A percentile compares a stretch with the other conserved stretches of the same genome.
These are phyloP conservation scores for Penicillium sumatraense DNA, from an alignment of 2,329 filamentous ascomycete genomes.

Conservation along the genomic window DNA sequence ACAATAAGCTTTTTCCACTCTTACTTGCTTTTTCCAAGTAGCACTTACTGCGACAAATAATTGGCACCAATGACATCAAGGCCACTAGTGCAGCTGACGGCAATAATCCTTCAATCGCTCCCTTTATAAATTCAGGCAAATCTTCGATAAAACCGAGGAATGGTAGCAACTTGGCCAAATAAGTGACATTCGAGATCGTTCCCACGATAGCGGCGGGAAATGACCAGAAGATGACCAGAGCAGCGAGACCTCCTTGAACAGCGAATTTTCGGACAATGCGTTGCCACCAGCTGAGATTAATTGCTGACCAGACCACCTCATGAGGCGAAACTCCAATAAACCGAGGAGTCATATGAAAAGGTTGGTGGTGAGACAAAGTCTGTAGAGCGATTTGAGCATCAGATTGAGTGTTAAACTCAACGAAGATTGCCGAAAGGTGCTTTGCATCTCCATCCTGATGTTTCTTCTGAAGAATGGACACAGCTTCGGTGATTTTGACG, in stretches of 20 bases:
- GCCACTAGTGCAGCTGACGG: conserved; percentile 79
- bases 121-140: conserved; percentile 72
- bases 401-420: conserved; percentile 82
- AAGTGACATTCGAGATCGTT: conserved; percentile 81
- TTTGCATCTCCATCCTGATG: conserved; percentile 68
- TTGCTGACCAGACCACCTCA: conserved; percentile 87
- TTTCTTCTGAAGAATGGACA: conserved; percentile 67
- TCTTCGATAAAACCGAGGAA: conserved; percentile 77
- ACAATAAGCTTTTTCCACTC: not conserved
- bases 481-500: conserved; percentile 69
- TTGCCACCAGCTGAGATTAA: conserved; percentile 84
- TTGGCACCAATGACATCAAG: conserved; percentile 83
- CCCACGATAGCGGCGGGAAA: conserved; percentile 78
- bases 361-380: conserved; percentile 80
- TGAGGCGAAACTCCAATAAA: conserved; percentile 80
- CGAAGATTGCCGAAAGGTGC: conserved; percentile 77
- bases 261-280: conserved; percentile 72
- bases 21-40: not conserved
- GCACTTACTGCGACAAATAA: conserved; percentile 73
- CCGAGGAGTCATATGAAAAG: conserved; percentile 84
- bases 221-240: conserved; percentile 85
- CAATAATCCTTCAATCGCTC: conserved; percentile 81
- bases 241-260: conserved; percentile 71
- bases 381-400: conserved; percentile 87
- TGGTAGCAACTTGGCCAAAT: conserved; percentile 55